Evolutionary conservation across 2,329 filamentous ascomycete species (phyloP).

Genomic region (Aspergillus viridinutans): DNA sequence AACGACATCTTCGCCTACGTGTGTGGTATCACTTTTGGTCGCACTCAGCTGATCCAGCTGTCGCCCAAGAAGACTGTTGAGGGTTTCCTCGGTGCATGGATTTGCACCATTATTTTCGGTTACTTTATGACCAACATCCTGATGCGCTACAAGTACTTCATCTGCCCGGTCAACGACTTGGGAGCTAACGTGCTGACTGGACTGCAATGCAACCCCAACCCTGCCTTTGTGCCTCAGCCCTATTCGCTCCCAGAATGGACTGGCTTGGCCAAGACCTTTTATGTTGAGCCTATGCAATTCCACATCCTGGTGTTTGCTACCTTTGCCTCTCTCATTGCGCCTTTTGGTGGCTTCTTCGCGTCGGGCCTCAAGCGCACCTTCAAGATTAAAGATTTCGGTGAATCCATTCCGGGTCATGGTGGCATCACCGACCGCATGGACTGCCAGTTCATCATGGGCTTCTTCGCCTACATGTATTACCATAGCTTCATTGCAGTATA

Average conservation of each 20-base stretch:
- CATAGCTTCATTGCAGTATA: conserved; percentile 92
- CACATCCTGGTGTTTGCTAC: conserved; percentile 86
- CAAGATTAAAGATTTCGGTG: conserved; percentile 99
- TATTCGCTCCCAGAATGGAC: conserved; percentile 71
- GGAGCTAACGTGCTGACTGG: conserved; percentile 91
- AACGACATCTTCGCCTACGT: conserved; percentile 99
- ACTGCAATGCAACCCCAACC: conserved; percentile 84
- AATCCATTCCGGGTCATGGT: conserved; percentile 94
- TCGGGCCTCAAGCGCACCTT: conserved; percentile 97
- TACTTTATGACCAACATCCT: conserved; percentile 77
- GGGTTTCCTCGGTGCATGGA: conserved; percentile 92
- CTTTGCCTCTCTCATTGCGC: conserved; percentile 93
- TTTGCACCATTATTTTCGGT: conserved; percentile 87
- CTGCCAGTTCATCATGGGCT: conserved; percentile 99
- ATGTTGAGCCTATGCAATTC: conserved; percentile 83
- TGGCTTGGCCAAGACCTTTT: conserved; percentile 67
- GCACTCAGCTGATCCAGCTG: conserved; percentile 94
- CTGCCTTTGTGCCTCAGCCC: conserved; percentile 75
- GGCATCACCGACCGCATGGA: conserved; percentile 99
- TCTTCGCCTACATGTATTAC: conserved; percentile 98
- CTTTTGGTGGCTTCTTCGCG: conserved; percentile 97
- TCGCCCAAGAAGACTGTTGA: conserved; percentile 99
- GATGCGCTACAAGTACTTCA: conserved; percentile 92
- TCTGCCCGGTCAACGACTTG: conserved; percentile 94
- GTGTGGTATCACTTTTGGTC: conserved; percentile 93